phyloP scores from a whole-genome alignment of 768 basidiomycete genomes.

The Mrakia gelida region DNA sequence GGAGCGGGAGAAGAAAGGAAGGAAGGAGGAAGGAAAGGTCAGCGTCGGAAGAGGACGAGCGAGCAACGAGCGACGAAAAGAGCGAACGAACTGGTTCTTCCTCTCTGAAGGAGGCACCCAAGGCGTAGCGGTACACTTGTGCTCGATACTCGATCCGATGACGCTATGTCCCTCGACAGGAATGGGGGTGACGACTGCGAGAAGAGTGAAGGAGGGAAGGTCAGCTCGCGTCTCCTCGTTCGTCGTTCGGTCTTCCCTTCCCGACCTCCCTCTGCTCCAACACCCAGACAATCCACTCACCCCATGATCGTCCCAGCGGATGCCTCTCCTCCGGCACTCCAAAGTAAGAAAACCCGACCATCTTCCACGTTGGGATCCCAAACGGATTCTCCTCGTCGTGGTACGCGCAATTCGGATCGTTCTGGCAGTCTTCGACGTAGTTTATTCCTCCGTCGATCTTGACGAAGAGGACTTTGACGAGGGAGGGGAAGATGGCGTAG shows the following conservation, averaged over 20 bases:
- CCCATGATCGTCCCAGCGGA: background rate
- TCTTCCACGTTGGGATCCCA: background rate
- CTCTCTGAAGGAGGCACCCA: background rate
- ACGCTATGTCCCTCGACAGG: background rate
- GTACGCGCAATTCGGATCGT: background rate
- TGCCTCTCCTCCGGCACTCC: background rate
- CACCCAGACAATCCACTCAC: background rate
- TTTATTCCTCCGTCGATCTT: conserved; percentile 10
- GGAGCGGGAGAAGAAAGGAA: background rate
- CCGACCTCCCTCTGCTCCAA: too few species aligned
- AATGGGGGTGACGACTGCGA: background rate
- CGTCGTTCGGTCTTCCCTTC: background rate
- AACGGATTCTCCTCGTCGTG: background rate
- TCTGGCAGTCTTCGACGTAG: background rate
- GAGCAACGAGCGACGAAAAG: background rate
- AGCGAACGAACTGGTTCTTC: conserved; percentile 10
- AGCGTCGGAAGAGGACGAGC: background rate
- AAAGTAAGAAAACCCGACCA: conserved; percentile 4
- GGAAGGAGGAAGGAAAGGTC: background rate
- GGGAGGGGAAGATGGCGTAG: background rate
- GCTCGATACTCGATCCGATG: conserved; percentile 9
- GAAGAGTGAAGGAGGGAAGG: background rate
- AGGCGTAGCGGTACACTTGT: conserved; percentile 7
- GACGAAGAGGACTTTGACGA: conserved; percentile 8
- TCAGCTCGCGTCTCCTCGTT: background rate